These are phyloP conservation scores for Rhizoctonia solani DNA, from an alignment of 1,284 basidiomycete species.

Conservation along the genomic window DNA sequence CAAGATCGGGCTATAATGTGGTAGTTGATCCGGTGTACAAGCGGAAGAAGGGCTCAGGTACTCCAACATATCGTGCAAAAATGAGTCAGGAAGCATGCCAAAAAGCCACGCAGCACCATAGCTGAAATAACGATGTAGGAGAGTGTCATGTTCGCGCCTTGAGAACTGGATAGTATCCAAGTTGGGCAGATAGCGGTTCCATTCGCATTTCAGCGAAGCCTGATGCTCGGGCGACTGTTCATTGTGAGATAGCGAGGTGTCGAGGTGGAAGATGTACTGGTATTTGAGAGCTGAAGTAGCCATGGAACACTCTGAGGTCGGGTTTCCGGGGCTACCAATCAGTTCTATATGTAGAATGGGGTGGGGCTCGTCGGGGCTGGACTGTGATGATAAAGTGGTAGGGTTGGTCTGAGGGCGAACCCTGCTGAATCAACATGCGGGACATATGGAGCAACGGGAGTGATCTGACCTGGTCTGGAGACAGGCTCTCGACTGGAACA, in stretches of 20 bases:
- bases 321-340: no score
- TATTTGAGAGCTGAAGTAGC: not conserved
- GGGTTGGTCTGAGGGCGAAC: no score
- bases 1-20: constrained; percentile 9
- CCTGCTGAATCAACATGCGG: no score
- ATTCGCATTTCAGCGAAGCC: constrained; percentile 10
- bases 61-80: constrained; percentile 16
- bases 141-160: constrained; percentile 1
- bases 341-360: no score
- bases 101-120: constrained; percentile 20
- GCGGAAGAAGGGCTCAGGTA: not conserved
- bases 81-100: constrained; percentile 4
- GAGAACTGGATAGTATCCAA: not conserved
- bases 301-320: no score
- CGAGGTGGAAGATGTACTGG: constrained; percentile 22
- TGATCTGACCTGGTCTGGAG: no score
- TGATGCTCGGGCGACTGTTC: not conserved
- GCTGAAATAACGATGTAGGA: constrained; percentile 13
- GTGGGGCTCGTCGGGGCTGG: no score
- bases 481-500: no score
- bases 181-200: constrained; percentile 18
- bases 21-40: not conserved
- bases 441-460: no score
- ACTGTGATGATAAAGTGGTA: no score
- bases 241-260: not conserved